A percentile compares a stretch with the other conserved stretches of the same genome.
Evolutionary conservation across 1,284 basidiomycete genomes (phyloP).

Genomic region (Thelephora terrestris): DNA sequence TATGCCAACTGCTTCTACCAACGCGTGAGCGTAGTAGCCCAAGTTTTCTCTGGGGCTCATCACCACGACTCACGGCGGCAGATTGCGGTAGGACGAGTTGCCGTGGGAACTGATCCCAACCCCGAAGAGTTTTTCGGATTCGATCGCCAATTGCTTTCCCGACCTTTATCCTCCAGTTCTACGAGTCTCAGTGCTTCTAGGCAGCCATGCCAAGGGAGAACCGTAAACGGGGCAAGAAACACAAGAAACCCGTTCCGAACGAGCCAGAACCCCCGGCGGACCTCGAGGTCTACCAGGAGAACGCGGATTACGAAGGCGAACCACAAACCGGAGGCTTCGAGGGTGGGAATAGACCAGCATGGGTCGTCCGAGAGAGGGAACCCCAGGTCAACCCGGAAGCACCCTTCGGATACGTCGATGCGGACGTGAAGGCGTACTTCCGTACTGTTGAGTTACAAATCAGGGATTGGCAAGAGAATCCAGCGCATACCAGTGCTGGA

Average conservation of each 20-base stretch:
- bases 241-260: constrained; percentile 41
- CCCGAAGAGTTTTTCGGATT: background rate
- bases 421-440: constrained; percentile 87
- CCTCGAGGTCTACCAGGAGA: no score
- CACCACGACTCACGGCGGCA: background rate
- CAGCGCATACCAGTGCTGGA: constrained; percentile 11
- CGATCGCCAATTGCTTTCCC: background rate
- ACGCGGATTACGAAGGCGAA: background rate
- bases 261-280: constrained; percentile 17
- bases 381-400: constrained; percentile 49
- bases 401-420: constrained; percentile 81
- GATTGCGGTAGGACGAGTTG: background rate
- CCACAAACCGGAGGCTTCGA: constrained; percentile 15
- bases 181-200: no score
- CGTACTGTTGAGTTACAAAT: constrained; percentile 79
- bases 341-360: constrained; percentile 34
- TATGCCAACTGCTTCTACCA: no score
- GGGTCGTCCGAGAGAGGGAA: constrained; percentile 41
- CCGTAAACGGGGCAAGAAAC: constrained; percentile 67
- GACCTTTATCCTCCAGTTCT: background rate
- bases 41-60: no score
- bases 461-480: constrained; percentile 68
- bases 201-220: constrained; percentile 59
- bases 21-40: no score
- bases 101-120: background rate